Evolutionary conservation across 2,329 filamentous ascomycete species (phyloP).

Genomic region (Pseudogymnoascus sp.): DNA sequence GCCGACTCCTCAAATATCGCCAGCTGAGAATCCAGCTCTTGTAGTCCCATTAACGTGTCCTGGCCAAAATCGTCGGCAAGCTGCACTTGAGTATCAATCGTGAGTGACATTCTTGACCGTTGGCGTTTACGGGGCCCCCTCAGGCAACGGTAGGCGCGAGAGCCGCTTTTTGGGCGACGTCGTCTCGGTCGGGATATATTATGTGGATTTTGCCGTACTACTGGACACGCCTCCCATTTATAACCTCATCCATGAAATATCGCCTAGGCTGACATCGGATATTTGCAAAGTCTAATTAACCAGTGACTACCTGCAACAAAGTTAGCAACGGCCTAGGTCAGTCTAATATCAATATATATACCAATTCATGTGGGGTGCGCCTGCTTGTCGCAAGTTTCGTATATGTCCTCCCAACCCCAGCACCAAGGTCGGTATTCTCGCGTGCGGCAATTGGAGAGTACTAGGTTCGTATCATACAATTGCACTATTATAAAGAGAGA

Average conservation of each 20-base stretch:
- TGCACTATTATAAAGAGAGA: constrained; percentile 7
- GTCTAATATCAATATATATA: constrained; percentile 9
- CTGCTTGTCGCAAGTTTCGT: background rate
- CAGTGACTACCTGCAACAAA: background rate
- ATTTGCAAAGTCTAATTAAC: constrained; percentile 13
- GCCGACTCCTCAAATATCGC: constrained; percentile 27
- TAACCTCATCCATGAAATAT: constrained; percentile 20
- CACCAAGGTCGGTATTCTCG: constrained; percentile 7
- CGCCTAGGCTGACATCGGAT: constrained; percentile 19
- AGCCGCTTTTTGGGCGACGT: constrained; percentile 14
- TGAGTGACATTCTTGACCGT: constrained; percentile 28
- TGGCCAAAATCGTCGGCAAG: constrained; percentile 30
- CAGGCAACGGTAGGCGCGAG: background rate
- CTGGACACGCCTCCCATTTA: constrained; percentile 23
- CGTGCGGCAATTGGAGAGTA: constrained; percentile 3
- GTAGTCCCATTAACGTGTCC: constrained; percentile 27
- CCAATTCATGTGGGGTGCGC: constrained; percentile 4
- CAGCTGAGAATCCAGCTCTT: constrained; percentile 31
- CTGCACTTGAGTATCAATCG: constrained; percentile 28
- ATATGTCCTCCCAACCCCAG: background rate
- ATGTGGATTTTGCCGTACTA: constrained; percentile 21
- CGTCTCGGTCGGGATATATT: constrained; percentile 26
- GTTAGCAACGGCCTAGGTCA: constrained; percentile 8
- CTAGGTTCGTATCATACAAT: background rate
- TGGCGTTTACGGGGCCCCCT: constrained; percentile 23